These are phyloP conservation scores for Lyophyllum decastes DNA, from an alignment of 768 basidiomycete species.

Conservation along the genomic window DNA sequence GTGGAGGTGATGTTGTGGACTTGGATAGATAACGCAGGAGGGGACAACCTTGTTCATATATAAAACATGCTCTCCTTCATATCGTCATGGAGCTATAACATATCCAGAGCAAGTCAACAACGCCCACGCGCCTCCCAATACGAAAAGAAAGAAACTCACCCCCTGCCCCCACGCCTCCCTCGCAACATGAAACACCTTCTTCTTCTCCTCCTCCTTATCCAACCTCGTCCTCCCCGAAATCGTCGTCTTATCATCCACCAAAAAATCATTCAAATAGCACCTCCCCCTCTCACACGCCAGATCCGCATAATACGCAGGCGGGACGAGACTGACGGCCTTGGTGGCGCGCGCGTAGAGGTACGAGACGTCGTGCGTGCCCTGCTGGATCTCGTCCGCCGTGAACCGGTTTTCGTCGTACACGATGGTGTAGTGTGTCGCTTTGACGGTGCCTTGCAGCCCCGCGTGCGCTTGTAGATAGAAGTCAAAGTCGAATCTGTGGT, in stretches of 20 bases:
- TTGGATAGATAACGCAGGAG: too few relatives aligned
- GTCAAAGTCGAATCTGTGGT: constrained; percentile 58
- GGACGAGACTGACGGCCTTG: constrained; percentile 79
- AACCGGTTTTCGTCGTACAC: constrained; percentile 77
- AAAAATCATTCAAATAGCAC: constrained; percentile 73
- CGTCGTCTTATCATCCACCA: constrained; percentile 54
- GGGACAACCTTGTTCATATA: too few relatives aligned
- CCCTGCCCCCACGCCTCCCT: constrained; percentile 54
- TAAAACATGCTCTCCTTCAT: constrained; percentile 75
- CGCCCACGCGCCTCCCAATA: neutral
- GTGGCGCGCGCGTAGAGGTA: constrained; percentile 85
- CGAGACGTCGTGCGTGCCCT: constrained; percentile 66
- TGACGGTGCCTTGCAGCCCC: constrained; percentile 70
- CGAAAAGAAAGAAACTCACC: constrained; percentile 30
- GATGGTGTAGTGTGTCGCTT: constrained; percentile 77
- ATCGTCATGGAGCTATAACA: constrained; percentile 49
- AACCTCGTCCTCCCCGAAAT: constrained; percentile 28
- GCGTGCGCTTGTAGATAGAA: constrained; percentile 76
- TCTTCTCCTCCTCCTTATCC: constrained; percentile 39
- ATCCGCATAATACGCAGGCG: constrained; percentile 82
- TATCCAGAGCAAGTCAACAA: constrained; percentile 8
- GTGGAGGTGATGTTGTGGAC: too few relatives aligned
- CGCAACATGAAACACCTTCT: constrained; percentile 45
- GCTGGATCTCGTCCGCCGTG: constrained; percentile 72
- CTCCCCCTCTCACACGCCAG: constrained; percentile 81